phyloP scores from a whole-genome alignment of 495 filamentous ascomycete species.

The Penicillium ochrochloron region DNA sequence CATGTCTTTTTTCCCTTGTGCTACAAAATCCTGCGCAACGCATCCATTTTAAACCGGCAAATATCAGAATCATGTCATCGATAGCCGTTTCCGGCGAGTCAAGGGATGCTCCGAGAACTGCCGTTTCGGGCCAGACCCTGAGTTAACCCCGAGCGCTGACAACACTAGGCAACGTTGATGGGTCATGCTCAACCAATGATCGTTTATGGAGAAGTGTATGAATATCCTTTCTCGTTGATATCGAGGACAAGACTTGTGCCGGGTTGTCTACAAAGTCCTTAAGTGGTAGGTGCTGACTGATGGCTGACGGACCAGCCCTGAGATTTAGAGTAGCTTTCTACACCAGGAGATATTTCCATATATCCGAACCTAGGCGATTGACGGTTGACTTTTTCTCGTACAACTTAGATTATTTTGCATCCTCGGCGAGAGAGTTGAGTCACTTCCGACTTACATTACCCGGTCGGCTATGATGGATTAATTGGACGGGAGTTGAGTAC shows the following conservation, averaged over 20 bases:
- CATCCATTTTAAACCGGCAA: neutral
- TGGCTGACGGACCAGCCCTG: neutral
- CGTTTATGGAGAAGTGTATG: neutral
- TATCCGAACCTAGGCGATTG: neutral
- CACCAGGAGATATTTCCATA: neutral
- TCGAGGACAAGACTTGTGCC: neutral
- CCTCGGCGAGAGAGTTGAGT: neutral
- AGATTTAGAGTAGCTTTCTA: neutral
- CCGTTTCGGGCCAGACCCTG: slow-evolving; percentile 15
- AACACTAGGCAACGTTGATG: neutral
- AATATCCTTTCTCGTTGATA: neutral
- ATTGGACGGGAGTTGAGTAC: neutral
- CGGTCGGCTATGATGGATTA: neutral
- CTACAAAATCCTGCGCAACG: neutral
- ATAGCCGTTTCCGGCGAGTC: slow-evolving; percentile 17
- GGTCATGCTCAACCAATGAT: neutral
- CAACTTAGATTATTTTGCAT: neutral
- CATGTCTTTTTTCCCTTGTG: neutral
- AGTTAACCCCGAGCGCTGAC: slow-evolving; percentile 14
- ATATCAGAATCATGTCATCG: neutral
- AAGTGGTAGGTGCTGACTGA: neutral
- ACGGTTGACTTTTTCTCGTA: neutral
- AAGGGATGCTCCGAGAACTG: slow-evolving; percentile 8
- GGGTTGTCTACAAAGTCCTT: neutral
- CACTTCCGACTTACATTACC: neutral